Evolutionary conservation across 148 eudicot species (phyloP).

Genomic region (Chenopodium suecicum): DNA sequence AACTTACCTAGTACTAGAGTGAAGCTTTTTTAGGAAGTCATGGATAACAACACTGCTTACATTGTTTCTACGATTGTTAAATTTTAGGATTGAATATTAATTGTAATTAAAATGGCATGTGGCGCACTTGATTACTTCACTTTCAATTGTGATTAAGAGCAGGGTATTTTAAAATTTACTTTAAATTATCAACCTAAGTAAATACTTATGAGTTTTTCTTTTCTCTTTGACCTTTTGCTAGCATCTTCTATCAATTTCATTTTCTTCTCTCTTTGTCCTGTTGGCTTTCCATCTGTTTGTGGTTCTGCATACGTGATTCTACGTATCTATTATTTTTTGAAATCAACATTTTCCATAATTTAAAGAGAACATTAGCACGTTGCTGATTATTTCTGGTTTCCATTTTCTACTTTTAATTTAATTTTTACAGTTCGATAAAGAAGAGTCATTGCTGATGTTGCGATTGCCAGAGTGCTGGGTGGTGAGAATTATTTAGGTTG

Average conservation of each 20-base stretch:
- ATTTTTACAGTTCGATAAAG: conserved; percentile 59
- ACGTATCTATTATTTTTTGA: no score
- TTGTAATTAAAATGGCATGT: background rate
- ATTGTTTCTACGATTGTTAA: background rate
- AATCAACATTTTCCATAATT: background rate
- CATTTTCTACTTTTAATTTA: background rate
- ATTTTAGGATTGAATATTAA: background rate
- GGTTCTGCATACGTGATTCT: background rate
- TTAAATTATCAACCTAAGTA: background rate
- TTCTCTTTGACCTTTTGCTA: background rate
- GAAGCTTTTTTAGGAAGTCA: background rate
- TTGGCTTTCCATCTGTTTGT: background rate
- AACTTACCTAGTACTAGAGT: background rate
- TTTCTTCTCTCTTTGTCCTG: background rate
- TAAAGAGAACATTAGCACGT: background rate
- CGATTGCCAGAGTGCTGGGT: conserved; percentile 96
- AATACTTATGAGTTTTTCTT: background rate
- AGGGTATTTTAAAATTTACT: background rate
- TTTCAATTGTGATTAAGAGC: background rate
- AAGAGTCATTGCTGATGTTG: conserved; percentile 56
- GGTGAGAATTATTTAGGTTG: conserved; percentile 49
- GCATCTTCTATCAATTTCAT: background rate
- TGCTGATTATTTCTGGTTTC: background rate
- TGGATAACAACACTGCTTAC: background rate
- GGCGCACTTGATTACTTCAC: background rate